Evolutionary conservation across 257 asterid species (phyloP), one percentile per base, ranked within the genome.

Genomic region (Nicotiana otophora): DNA sequence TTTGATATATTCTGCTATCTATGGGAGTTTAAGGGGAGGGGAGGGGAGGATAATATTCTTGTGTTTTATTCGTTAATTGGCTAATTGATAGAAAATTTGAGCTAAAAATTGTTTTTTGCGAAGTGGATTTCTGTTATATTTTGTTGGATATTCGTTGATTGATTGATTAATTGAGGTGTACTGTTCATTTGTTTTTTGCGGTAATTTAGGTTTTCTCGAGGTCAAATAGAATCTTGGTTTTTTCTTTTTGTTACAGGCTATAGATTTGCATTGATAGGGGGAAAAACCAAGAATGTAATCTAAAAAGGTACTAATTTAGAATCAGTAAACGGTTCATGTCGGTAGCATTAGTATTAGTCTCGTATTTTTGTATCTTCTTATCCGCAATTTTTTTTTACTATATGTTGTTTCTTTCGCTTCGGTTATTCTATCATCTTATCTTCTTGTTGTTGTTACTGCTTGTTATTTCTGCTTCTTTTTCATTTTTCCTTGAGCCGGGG

Each of bases 101-200:
- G 87, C 83, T 86, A 39, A 87, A 89, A 82, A 81, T 83, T 80
- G 85, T 14, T 68, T 74, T 89, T 87, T 86, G 85, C 61, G 76
- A 81, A 12, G n/a, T 86, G 91, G 84, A 88, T 68, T 86, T 67
- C 30, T 31, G 77, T 81, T 77, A 66, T 68, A 72, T 81, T 75
- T 80, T 17, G n/a, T 30, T 69, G 57, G 31, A 5, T 14, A 7
- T 20, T 70, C n/a, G 20, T 42, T 23, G 15, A 62, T 62, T 23
- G 33, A n/a, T 23, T 42, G 58, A 42, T 23, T 55, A 19, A 16
- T n/a, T 58, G 11, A 58, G 10, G 26, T 7, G 64, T 17, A 3
- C 64, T 58, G 63, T 48, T 12, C 26, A 3, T 26, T 46, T 46
- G 39, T 19, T 6, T 72, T 39, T 42, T n/a, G 77, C 19, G 33